These are phyloP conservation scores for Colletotrichum sublineola DNA, from an alignment of 2,329 filamentous ascomycete genomes.

Conservation along the genomic window DNA sequence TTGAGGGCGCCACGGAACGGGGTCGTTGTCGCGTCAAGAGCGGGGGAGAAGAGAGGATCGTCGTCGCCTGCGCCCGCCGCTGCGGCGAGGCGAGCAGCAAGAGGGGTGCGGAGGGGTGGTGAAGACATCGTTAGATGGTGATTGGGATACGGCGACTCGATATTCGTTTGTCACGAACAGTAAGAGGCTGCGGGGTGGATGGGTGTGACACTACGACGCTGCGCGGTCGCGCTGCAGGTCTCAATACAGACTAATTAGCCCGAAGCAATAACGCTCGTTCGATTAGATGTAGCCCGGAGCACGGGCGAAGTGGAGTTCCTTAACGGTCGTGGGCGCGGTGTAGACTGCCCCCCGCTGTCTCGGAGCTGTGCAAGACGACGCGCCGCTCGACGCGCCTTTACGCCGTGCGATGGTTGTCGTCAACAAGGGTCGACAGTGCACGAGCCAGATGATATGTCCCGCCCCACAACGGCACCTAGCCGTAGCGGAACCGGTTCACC, in stretches of 20 bases:
- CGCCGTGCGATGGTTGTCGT: slow-evolving; percentile 13
- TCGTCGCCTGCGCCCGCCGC: slow-evolving; percentile 45
- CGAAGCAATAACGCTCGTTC: not conserved
- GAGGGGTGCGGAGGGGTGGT: slow-evolving; percentile 28
- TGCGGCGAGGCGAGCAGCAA: slow-evolving; percentile 13
- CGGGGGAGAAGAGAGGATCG: slow-evolving; percentile 57
- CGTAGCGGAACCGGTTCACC: slow-evolving; percentile 9
- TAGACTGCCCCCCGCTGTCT: slow-evolving; percentile 6
- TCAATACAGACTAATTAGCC: not conserved
- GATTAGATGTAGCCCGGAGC: not conserved
- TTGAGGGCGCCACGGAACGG: slow-evolving; percentile 19
- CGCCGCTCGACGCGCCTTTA: slow-evolving; percentile 21
- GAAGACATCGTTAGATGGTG: slow-evolving; percentile 20
- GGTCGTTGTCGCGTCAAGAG: slow-evolving; percentile 58
- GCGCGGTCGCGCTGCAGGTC: not conserved
- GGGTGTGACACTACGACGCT: not conserved
- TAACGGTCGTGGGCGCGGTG: slow-evolving; percentile 3
- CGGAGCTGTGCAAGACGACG: slow-evolving; percentile 20
- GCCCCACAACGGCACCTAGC: slow-evolving; percentile 16
- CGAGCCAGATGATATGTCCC: not conserved
- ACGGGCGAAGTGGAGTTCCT: slow-evolving; percentile 5
- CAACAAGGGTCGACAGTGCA: slow-evolving; percentile 9
- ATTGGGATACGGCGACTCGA: not conserved
- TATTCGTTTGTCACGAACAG: not conserved
- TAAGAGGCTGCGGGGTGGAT: not conserved